Conservation (phyloP, 495 filamentous ascomycete genomes). For the Hypoxylon subgilvum region DNA sequence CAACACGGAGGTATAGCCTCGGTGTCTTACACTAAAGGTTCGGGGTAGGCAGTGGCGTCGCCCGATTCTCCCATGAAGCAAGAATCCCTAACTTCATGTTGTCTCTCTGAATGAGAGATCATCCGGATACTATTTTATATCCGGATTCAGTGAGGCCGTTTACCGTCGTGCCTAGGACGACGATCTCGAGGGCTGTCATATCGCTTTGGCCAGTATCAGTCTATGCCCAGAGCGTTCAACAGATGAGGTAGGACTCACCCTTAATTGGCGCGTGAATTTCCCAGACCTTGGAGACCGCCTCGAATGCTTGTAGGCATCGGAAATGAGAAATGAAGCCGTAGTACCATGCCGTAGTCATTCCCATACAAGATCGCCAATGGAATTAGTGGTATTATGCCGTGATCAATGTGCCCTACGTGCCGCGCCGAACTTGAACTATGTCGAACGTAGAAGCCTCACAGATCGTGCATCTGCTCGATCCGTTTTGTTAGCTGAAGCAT, state of each 20-base stretch:
- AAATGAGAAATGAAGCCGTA: conserved; percentile 16
- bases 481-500: not conserved
- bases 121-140: not conserved
- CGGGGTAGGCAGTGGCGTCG: conserved; percentile 3
- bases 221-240: not conserved
- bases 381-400: conserved; percentile 13
- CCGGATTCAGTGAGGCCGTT: conserved; percentile 24
- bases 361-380: conserved; percentile 11
- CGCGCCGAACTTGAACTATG: conserved; percentile 22
- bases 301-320: conserved; percentile 26
- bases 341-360: conserved; percentile 17
- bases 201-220: not conserved
- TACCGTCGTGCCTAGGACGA: conserved; percentile 39
- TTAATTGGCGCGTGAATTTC: conserved; percentile 11
- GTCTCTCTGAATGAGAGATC: not conserved
- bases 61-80: conserved; percentile 9
- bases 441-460: conserved; percentile 26
- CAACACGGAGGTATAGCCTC: conserved; percentile 21
- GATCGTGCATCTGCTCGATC: conserved; percentile 22
- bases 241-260: conserved; percentile 3
- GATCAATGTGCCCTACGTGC: conserved; percentile 16
- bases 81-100: conserved; percentile 2
- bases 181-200: conserved; percentile 6
- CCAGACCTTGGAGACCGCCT: conserved; percentile 22
- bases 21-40: conserved; percentile 15